phyloP scores from a whole-genome alignment of 495 filamentous ascomycete genomes.

The Talaromyces ruber region DNA sequence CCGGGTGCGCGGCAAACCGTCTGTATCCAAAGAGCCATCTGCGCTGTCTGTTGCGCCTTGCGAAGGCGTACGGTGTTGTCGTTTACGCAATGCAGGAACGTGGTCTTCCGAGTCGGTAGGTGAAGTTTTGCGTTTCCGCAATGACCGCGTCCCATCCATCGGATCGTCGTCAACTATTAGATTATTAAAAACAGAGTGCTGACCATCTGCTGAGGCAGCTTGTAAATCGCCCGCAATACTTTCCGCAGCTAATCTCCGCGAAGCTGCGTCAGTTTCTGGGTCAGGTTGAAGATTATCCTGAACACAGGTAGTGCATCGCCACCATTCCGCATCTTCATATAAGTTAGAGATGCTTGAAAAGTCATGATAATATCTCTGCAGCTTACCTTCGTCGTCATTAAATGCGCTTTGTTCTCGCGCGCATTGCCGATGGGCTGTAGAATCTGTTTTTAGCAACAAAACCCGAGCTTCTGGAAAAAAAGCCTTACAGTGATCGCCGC shows the following conservation, averaged over 20 bases:
- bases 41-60: constrained; percentile 13
- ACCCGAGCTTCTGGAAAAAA: constrained; percentile 5
- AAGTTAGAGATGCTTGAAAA: constrained; percentile 8
- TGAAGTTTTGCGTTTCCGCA: constrained; percentile 77
- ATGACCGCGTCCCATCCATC: constrained; percentile 74
- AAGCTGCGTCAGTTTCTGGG: constrained; percentile 27
- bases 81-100: constrained; percentile 34
- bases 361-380: background rate
- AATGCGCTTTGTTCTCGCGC: constrained; percentile 72
- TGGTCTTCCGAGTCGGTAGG: constrained; percentile 46
- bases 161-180: constrained; percentile 72
- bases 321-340: constrained; percentile 39
- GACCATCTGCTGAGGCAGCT: constrained; percentile 57
- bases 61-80: constrained; percentile 28
- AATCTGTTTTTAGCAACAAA: background rate
- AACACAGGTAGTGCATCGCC: constrained; percentile 76
- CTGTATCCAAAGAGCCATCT: constrained; percentile 13
- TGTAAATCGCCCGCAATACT: constrained; percentile 66
- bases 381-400: constrained; percentile 58
- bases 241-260: constrained; percentile 33
- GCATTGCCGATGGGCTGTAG: constrained; percentile 83
- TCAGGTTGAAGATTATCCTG: constrained; percentile 53
- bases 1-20: constrained; percentile 21
- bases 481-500: constrained; percentile 78
- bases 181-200: constrained; percentile 74